A percentile compares a stretch with the other conserved stretches of the same genome.
phyloP scores from a whole-genome alignment of 2,329 filamentous ascomycete species.

The Pleomassaria siparia region DNA sequence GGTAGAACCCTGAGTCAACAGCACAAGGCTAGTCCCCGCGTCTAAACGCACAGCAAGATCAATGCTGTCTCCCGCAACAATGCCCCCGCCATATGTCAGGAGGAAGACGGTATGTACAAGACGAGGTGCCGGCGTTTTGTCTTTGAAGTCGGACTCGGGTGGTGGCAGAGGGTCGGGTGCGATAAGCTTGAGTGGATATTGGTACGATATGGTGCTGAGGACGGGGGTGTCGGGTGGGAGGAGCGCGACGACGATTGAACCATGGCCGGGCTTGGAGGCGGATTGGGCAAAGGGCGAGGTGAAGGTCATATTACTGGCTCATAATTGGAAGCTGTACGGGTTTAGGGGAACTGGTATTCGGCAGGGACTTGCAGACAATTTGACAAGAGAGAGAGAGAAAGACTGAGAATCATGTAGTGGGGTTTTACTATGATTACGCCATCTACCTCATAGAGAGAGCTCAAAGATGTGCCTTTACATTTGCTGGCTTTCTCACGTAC shows the following conservation, averaged over 20 bases:
- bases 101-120: constrained; percentile 80
- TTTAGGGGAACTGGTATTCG: background rate
- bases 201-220: constrained; percentile 76
- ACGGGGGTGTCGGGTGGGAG: constrained; percentile 72
- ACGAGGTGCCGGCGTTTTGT: constrained; percentile 23
- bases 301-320: constrained; percentile 28
- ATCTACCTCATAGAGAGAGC: background rate
- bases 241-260: constrained; percentile 71
- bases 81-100: constrained; percentile 89
- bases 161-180: constrained; percentile 69
- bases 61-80: constrained; percentile 85
- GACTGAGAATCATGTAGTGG: background rate
- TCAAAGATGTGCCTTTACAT: too few relatives aligned
- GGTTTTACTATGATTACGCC: too few relatives aligned
- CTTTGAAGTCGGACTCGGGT: constrained; percentile 34
- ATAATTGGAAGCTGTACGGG: background rate
- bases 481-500: too few relatives aligned
- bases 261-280: constrained; percentile 73
- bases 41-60: constrained; percentile 70
- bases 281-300: constrained; percentile 76
- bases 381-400: background rate
- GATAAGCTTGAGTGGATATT: constrained; percentile 94
- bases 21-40: constrained; percentile 63
- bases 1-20: constrained; percentile 74
- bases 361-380: background rate